Base-by-base conservation (phyloP, 2,329 filamentous ascomycete species). In the Trichophyton schoenleinii region DNA sequence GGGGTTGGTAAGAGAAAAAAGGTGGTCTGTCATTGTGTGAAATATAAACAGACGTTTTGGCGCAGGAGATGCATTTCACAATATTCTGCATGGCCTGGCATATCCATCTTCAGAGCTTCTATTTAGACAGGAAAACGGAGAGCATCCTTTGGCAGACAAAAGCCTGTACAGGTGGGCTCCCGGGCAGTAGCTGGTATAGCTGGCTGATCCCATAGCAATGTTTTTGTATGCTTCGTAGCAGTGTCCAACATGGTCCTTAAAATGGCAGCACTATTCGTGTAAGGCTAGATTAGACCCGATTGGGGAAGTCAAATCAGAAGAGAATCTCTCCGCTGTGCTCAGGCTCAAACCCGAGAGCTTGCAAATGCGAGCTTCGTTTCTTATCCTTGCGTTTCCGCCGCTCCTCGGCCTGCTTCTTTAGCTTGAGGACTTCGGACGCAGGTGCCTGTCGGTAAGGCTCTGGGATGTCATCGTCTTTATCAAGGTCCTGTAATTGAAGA, bases 381-480 rank as follows among this genome's bases (percentile, higher is more conserved):
- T 90, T 94, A 66, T 96, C 89, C 69, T 79, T 84, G 61, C 75
- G 78, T 78, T 88, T 91, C 67, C 89, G 85, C 61, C 81, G 79
- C 3, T 75, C 78, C 65, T 88, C 87, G 71, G 86, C 84, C 70
- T 87, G 81, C 73, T 89, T 88, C 65, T 87, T 87, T 52, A 94
- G 74, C 64, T 82, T 83, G 66, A 86, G 84, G 42, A 95, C 89
- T 65, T 86, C 77, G 55, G 87, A 82, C 57, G 85, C 78, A 0
- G 89, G 81, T 1, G 85, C 90, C 65, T 80, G 78, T 66, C 81
- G 79, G 68, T 87, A 90, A 36, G 86, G 84, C 3, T 80, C 73
- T 0, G 89, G 90, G 13, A 90, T 81, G 62, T 95, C 86, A 73
- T 99, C 94, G 74, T 99, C 94, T 70, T 88, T 90, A 78, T 99